Evolutionary conservation across 371 early-diverging fungal genomes (phyloP), one percentile per base, ranked within the genome.

Genomic region (Coemansia sp.): DNA sequence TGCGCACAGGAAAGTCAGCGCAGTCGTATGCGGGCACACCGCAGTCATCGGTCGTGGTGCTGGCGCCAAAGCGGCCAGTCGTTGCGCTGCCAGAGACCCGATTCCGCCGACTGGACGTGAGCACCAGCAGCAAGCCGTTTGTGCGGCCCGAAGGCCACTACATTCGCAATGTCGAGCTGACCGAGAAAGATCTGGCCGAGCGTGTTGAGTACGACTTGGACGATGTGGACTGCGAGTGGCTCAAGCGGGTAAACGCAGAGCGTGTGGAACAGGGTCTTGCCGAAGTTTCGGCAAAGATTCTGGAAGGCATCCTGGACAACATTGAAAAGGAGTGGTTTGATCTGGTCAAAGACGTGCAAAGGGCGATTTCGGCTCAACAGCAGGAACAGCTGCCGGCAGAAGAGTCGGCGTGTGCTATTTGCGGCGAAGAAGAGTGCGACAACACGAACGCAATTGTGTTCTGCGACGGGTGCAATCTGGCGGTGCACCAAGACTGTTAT

Each of bases 401-500:
- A 50, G 97, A 98, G 69, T 86, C 89, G 0, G 85, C 88, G 11
- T 99, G 99, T 78, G 91, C 90, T 1, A 90, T 99, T 8, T 99
- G 99, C 82, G 93, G 93, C 64, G 95, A 96, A 68, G 92, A 92
- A 5, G 98, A 98, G 81, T 90, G 91, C 75, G 97, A 97, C 81
- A 97, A 96, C 75, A 90, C 92, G 72, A 99, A 99, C 79, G 97
- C 95, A 0, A 98, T 99, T 62, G 98, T 99, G 2, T 99, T 96
- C 74, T 99, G 99, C 83, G 99, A 99, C 82, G 97, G 99, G 0
- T 99, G 99, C 81, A 96, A 99, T 79, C 72, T 99, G 40, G 98
- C 97, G 5, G 99, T 99, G 3, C 99, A 99, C 83, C 99, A 99
- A 85, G 97, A 96, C 75, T 99, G 99, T 79, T 99, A 99, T 80